Percentiles rank a stretch among this genome's conserved stretches.
These are phyloP conservation scores for Lactarius akahatsu DNA, from an alignment of 768 basidiomycete species.

Conservation along the genomic window DNA sequence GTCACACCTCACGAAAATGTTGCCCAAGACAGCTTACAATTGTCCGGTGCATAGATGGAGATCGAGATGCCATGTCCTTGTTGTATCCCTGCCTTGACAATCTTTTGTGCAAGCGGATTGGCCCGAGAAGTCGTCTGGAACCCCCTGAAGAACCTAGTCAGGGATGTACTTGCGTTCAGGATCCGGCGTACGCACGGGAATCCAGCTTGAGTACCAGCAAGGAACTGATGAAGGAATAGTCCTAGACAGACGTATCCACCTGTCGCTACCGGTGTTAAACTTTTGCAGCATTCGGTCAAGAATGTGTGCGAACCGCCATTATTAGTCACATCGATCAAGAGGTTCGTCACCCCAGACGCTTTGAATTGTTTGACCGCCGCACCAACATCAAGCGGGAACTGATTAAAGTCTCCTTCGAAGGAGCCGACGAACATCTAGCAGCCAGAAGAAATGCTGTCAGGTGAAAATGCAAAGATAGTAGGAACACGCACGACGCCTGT, in stretches of 20 bases:
- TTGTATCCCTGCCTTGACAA: slow-evolving; percentile 52
- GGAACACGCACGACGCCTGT: slow-evolving; percentile 54
- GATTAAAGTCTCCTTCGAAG: slow-evolving; percentile 49
- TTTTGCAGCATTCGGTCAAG: background rate
- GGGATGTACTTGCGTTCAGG: background rate
- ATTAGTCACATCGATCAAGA: slow-evolving; percentile 60
- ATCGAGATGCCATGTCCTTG: slow-evolving; percentile 39
- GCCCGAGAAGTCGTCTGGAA: slow-evolving; percentile 56
- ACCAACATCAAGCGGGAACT: slow-evolving; percentile 53
- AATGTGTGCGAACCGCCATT: slow-evolving; percentile 51
- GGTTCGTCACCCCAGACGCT: slow-evolving; percentile 45
- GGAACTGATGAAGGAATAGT: slow-evolving; percentile 56
- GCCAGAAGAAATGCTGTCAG: slow-evolving; percentile 6
- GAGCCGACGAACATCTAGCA: slow-evolving; percentile 60
- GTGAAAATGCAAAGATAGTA: background rate
- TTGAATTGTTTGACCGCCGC: slow-evolving; percentile 48
- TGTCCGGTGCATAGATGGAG: slow-evolving; percentile 50
- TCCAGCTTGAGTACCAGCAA: slow-evolving; percentile 51
- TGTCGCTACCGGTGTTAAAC: background rate
- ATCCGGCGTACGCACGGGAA: slow-evolving; percentile 45
- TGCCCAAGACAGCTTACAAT: slow-evolving; percentile 42
- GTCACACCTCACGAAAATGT: background rate
- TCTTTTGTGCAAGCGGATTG: slow-evolving; percentile 58
- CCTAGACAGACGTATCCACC: slow-evolving; percentile 64
- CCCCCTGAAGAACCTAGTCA: slow-evolving; percentile 40